Evolutionary conservation across 805 yeast species (phyloP), one percentile per base, ranked within the genome.

Genomic region (Maudiozyma pseudohumilis): DNA sequence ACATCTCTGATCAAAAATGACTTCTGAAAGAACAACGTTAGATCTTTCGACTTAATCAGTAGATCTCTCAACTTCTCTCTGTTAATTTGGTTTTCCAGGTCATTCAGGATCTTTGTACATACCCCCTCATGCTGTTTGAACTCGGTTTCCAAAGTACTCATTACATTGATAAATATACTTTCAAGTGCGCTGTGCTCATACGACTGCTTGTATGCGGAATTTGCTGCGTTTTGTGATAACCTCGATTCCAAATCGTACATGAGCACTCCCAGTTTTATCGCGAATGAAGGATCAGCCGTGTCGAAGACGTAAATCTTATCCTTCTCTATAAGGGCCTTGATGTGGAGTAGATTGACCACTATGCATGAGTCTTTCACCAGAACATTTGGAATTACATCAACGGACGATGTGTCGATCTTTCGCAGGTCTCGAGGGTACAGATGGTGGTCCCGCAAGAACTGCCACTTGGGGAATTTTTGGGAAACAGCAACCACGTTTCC

Each of bases 311-410:
- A 70, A 8, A 92, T 94, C 44, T 70, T 65, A 50, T 89, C 85
- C 29, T 74, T 70, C 49, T 81, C 83, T n/a, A 92, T 75, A 33
- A 92, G 67, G 1, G 96, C 97, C 46, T 92, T 81, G 35, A 92
- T 86, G 55, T 88, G 92, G 27, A 92, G 63, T 52, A 92, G 61
- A 54, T 87, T 88, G 34, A 92, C 76, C 38, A 92, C 64, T 15
- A 89, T 82, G 36, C 94, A 80, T 62, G 74, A 37, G 12, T 75
- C 70, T 41, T 96, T 70, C 17, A 87, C 86, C 42, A 88, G 77
- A 32, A 92, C 80, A 15, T 86, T 76, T 0, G 98, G 98, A 3
- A 88, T 88, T 16, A 89, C 84, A 58, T 86, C 95, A 38, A 80
- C 68, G 19, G 78, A 69, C 24, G 83, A 80, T 40, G 68, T 71